Evolutionary conservation across 768 basidiomycete species (phyloP), one percentile per base, ranked within the genome.

Genomic region (Termitomyces sp.): DNA sequence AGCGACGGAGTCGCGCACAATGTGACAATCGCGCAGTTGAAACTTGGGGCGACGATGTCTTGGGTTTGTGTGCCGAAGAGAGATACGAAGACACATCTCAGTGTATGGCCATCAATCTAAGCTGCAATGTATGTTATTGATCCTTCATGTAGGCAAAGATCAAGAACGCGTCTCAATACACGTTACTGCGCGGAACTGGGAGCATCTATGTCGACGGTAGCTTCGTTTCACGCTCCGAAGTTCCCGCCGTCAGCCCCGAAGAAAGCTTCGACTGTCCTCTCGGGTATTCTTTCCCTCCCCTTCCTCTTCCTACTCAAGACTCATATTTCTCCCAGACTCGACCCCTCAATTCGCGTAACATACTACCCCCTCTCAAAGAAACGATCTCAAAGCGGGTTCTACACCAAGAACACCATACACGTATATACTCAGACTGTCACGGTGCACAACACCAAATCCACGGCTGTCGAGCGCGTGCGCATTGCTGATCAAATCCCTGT

Each of bases 251-350:
- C 9, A 71, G 64, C 47, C 71, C 71, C 4, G 61, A 66, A 33
- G 71, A 71, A 56, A 70, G 62, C 55, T 72, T 72, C 48, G 62
- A 69, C 53, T 72, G 71, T 53, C 57, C 69, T 2, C 65, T 72
- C 1, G 70, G 71, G 70, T 71, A 39, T n/a, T 49, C 48, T 14
- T 12, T 20, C 22, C 5, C 33, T 33, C 22, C 8, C 10, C 5
- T 47, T 5, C 22, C 14, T 16, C 22, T 10, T 7, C 26, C 0
- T 37, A 10, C 34, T 3, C 13, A 3, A 13, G 6, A 12, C 22
- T 26, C 30, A 20, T 13, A 26, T 16, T 14, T 16, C 16, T n/a
- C 34, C 7, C 4, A 20, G 18, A 8, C 24, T 70, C 26, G 70
- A 70, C 49, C 64, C 67, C 22, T 65, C 68, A 2, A 62, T 71